phyloP scores from a whole-genome alignment of 208 protist genomes.

The Naegleria gruberi region DNA sequence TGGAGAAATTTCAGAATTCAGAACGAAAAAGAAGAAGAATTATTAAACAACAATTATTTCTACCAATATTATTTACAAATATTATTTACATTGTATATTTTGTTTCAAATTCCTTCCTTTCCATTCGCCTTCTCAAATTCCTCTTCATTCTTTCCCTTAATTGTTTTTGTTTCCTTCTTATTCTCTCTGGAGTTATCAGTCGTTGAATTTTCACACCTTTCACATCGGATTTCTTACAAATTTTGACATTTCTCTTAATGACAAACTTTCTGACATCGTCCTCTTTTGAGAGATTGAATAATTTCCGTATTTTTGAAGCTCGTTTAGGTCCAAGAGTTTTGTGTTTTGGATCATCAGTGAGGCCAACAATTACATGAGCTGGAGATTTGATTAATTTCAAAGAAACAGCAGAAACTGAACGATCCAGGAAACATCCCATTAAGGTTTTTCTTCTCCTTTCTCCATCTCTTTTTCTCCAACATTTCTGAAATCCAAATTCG shows the following conservation, averaged over 20 bases:
- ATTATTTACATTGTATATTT: no score
- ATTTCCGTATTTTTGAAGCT: constrained; percentile 96
- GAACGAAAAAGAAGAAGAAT: no score
- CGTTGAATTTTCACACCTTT: constrained; percentile 99
- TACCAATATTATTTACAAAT: no score
- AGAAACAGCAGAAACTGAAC: neutral
- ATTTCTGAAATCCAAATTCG: constrained; percentile 70
- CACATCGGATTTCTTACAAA: constrained; percentile 65
- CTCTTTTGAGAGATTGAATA: constrained; percentile 52
- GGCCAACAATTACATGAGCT: neutral
- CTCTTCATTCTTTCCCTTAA: neutral
- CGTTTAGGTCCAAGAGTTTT: constrained; percentile 82
- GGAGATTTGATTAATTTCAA: neutral
- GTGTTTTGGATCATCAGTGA: neutral
- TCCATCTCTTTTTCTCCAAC: constrained; percentile 70
- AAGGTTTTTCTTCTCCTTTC: constrained; percentile 96
- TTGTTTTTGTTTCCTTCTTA: neutral
- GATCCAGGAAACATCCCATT: constrained; percentile 94
- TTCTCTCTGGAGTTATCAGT: constrained; percentile 78
- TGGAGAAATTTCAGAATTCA: no score
- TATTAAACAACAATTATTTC: no score
- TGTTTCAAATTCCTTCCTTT: no score
- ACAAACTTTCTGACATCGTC: neutral
- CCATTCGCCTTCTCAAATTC: no score
- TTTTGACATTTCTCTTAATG: neutral